Conservation (phyloP, 352 stramenopile genomes). For the Phytophthora meadii region DNA sequence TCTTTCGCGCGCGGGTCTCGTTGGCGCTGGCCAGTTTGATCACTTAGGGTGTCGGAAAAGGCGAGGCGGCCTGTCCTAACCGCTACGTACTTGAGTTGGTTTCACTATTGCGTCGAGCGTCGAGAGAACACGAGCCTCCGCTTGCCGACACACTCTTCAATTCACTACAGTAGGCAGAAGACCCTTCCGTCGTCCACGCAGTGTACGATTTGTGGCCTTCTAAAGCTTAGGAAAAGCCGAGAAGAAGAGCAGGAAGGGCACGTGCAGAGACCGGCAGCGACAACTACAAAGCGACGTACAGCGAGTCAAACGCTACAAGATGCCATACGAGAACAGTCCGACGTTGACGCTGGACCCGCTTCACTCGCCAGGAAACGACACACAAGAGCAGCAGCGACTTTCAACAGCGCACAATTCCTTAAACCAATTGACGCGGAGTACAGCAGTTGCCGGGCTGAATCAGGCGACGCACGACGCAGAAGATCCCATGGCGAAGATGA, state of each 20-base stretch:
- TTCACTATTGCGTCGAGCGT: slow-evolving; percentile 17
- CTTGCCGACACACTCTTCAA: slow-evolving; percentile 1
- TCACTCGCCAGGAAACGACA: slow-evolving; percentile 30
- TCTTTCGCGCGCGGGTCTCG: neutral
- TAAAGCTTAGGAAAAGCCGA: slow-evolving; percentile 18
- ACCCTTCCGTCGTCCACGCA: neutral
- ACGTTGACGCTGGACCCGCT: slow-evolving; percentile 23
- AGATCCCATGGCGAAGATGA: slow-evolving; percentile 33
- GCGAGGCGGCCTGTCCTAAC: slow-evolving; percentile 16
- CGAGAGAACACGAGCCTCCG: slow-evolving; percentile 1
- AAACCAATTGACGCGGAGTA: slow-evolving; percentile 17
- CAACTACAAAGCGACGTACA: slow-evolving; percentile 17
- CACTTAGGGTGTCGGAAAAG: slow-evolving; percentile 19
- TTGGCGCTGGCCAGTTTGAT: slow-evolving; percentile 15
- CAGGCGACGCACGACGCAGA: slow-evolving; percentile 6
- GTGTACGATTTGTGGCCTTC: slow-evolving; percentile 16
- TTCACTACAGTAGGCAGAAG: slow-evolving; percentile 33
- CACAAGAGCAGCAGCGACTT: slow-evolving; percentile 6
- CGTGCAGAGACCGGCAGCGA: slow-evolving; percentile 31
- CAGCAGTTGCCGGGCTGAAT: slow-evolving; percentile 21
- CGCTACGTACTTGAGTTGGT: slow-evolving; percentile 17
- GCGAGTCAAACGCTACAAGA: slow-evolving; percentile 5
- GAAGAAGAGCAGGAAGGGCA: slow-evolving; percentile 45
- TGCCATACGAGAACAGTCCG: slow-evolving; percentile 13
- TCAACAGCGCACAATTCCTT: slow-evolving; percentile 3